phyloP scores from a whole-genome alignment of 129 eudicot genomes.

The Tanacetum coccineum region DNA sequence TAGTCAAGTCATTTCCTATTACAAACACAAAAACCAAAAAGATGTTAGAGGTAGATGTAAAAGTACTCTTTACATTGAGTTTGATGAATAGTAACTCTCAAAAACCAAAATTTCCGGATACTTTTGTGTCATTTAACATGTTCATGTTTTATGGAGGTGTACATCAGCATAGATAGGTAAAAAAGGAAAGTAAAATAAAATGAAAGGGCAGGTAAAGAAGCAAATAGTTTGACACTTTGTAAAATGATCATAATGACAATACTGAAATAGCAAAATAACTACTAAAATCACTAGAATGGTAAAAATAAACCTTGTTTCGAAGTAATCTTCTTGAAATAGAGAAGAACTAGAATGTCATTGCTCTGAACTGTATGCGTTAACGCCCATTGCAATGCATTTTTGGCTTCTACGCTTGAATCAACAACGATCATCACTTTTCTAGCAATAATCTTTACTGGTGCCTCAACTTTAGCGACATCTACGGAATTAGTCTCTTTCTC shows the following conservation, averaged over 20 bases:
- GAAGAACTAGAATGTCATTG: conserved; percentile 58
- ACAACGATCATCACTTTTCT: conserved; percentile 80
- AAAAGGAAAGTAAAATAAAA: too few relatives aligned
- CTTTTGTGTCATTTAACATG: not conserved
- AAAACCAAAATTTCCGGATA: not conserved
- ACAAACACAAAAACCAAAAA: not conserved
- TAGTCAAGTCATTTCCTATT: conserved; percentile 41
- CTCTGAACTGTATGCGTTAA: conserved; percentile 70
- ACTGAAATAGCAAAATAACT: not conserved
- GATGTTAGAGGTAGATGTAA: not conserved
- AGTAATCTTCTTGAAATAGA: conserved; percentile 52
- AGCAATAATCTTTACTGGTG: conserved; percentile 19
- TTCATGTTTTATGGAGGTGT: too few relatives aligned
- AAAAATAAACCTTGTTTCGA: conserved; percentile 47
- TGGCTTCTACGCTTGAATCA: conserved; percentile 68
- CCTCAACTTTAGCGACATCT: conserved; percentile 17
- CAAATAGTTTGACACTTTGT: too few relatives aligned
- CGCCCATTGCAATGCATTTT: conserved; percentile 80
- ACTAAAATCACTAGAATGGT: not conserved
- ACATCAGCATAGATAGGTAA: too few relatives aligned
- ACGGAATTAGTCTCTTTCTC: conserved; percentile 20
- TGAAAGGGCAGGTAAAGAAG: too few relatives aligned
- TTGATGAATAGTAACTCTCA: not conserved
- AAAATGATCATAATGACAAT: not conserved
- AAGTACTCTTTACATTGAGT: conserved; percentile 1